Evolutionary conservation across 768 basidiomycete species (phyloP).

Genomic region (Porphyrellus cyaneotinctus): DNA sequence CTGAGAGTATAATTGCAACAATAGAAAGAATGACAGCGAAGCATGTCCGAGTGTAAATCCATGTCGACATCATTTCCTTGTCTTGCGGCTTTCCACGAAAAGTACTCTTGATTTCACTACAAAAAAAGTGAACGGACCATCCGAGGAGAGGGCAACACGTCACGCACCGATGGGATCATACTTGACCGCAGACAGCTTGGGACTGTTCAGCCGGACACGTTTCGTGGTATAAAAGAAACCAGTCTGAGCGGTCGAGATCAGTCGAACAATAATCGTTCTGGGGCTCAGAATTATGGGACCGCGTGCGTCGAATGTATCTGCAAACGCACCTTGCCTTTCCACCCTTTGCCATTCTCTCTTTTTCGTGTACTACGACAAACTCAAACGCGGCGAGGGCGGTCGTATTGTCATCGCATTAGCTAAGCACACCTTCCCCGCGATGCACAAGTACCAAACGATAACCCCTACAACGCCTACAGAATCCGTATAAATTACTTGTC

Average conservation of each 20-base stretch:
- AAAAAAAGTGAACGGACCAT: not conserved
- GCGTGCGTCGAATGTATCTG: not conserved
- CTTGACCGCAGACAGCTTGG: constrained; percentile 86
- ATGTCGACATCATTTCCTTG: constrained; percentile 46
- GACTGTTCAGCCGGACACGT: constrained; percentile 59
- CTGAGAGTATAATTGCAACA: not conserved
- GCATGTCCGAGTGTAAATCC: not conserved
- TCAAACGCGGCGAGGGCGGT: too few relatives aligned
- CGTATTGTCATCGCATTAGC: constrained; percentile 17
- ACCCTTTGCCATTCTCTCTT: constrained; percentile 50
- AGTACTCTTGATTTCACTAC: constrained; percentile 68
- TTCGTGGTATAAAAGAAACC: constrained; percentile 89
- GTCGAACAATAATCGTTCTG: constrained; percentile 81
- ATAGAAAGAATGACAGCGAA: not conserved
- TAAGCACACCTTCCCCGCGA: not conserved
- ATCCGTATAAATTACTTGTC: constrained; percentile 74
- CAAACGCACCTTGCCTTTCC: constrained; percentile 52
- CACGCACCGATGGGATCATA: constrained; percentile 82
- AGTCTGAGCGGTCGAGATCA: constrained; percentile 89
- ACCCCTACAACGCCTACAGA: constrained; percentile 33
- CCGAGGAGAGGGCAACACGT: not conserved
- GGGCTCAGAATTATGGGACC: not conserved
- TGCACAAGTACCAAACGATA: constrained; percentile 11
- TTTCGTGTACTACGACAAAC: not conserved
- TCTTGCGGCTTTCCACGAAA: constrained; percentile 77